Evolutionary conservation across 2,329 filamentous ascomycete species (phyloP).

Genomic region (Bipolaris victoriae): DNA sequence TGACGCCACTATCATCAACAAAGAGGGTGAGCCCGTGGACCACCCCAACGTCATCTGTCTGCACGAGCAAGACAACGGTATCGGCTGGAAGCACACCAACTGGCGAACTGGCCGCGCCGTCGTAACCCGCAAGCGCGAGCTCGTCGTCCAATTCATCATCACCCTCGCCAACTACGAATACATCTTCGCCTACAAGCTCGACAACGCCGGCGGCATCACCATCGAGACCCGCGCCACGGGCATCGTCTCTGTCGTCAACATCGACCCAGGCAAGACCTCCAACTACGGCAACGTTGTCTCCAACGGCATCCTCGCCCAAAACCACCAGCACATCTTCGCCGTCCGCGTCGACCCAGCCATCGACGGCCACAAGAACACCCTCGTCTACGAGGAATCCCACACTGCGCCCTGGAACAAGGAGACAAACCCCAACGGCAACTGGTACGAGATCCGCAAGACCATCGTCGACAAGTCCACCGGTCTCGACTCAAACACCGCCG

Average conservation of each 20-base stretch:
- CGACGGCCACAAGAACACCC: constrained; percentile 61
- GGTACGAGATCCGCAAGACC: constrained; percentile 62
- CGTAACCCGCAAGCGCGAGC: constrained; percentile 65
- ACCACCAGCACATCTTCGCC: constrained; percentile 73
- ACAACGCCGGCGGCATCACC: constrained; percentile 66
- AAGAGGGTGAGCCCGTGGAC: constrained; percentile 61
- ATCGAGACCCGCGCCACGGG: constrained; percentile 70
- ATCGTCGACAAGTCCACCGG: constrained; percentile 55
- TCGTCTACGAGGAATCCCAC: constrained; percentile 62
- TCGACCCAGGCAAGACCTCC: constrained; percentile 61
- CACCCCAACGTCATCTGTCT: constrained; percentile 69
- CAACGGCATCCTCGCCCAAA: constrained; percentile 68
- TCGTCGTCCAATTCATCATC: constrained; percentile 71
- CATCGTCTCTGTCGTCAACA: constrained; percentile 67
- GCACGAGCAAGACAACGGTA: constrained; percentile 73
- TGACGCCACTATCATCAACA: constrained; percentile 60
- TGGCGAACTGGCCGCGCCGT: constrained; percentile 68
- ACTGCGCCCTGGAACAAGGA: constrained; percentile 57
- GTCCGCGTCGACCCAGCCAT: constrained; percentile 66
- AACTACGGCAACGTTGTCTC: constrained; percentile 68
- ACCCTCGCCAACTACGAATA: constrained; percentile 76
- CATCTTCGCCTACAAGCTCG: constrained; percentile 68
- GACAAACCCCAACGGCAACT: constrained; percentile 67
- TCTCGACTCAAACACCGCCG: constrained; percentile 60
- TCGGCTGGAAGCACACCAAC: constrained; percentile 57